Conservation (phyloP, 768 basidiomycete genomes). For the Boletus reticuloceps region DNA sequence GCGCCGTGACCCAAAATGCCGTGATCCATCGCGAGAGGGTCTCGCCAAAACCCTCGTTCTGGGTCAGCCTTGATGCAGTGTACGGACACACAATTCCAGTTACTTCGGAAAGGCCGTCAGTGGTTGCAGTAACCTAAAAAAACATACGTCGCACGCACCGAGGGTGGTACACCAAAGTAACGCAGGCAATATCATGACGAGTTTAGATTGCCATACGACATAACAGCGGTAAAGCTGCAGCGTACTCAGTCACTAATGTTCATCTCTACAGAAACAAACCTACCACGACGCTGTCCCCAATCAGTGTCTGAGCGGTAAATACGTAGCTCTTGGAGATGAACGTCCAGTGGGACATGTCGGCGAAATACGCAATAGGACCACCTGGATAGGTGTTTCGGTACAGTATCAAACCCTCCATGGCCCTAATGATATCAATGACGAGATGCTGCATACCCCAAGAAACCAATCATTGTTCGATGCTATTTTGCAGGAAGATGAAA, state of each 20-base stretch:
- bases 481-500: not conserved
- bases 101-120: not conserved
- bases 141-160: not conserved
- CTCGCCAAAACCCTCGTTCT: not conserved
- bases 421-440: not conserved
- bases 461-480: not conserved
- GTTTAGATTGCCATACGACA: not conserved
- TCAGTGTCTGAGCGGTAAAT: slow-evolving; percentile 16
- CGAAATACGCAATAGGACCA: not conserved
- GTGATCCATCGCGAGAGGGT: not conserved
- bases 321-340: slow-evolving; percentile 26
- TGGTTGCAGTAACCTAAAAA: too few species aligned
- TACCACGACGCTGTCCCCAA: slow-evolving; percentile 26
- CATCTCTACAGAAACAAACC: not conserved
- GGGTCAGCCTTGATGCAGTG: not conserved
- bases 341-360: slow-evolving; percentile 7
- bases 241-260: not conserved
- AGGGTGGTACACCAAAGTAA: not conserved
- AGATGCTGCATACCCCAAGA: not conserved
- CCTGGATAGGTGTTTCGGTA: not conserved
- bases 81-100: not conserved
- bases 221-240: slow-evolving; percentile 1
- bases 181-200: not conserved
- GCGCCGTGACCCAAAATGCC: not conserved
- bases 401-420: not conserved